Conservation (phyloP, 2,329 filamentous ascomycete genomes). For the Rhexocercosporidium sp. region DNA sequence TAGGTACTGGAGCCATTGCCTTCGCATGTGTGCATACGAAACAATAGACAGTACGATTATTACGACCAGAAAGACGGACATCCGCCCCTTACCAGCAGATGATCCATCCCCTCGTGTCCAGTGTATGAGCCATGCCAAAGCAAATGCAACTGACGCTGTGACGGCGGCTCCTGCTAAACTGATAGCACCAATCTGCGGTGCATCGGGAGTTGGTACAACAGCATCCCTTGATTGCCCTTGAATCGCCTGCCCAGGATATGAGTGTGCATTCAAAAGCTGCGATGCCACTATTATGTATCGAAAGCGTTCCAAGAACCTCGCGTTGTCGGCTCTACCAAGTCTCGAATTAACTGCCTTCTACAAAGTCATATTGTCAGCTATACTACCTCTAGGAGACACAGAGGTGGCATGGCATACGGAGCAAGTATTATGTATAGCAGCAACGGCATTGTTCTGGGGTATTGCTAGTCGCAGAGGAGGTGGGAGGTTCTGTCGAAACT, state of each 20-base stretch:
- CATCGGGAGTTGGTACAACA: constrained; percentile 25
- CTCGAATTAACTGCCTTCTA: constrained; percentile 74
- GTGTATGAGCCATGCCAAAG: constrained; percentile 65
- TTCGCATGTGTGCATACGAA: constrained; percentile 74
- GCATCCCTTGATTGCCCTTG: constrained; percentile 34
- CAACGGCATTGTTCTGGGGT: constrained; percentile 47
- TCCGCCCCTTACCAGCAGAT: constrained; percentile 61
- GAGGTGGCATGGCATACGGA: constrained; percentile 50
- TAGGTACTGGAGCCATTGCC: constrained; percentile 82
- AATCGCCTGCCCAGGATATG: constrained; percentile 51
- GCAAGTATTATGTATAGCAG: constrained; percentile 54
- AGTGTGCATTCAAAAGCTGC: constrained; percentile 78
- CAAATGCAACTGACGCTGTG: constrained; percentile 66
- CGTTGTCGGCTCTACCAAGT: constrained; percentile 78
- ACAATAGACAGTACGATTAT: constrained; percentile 57
- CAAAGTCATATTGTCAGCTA: constrained; percentile 32
- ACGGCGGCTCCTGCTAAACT: constrained; percentile 69
- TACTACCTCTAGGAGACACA: constrained; percentile 14
- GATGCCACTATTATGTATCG: constrained; percentile 93
- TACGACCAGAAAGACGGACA: constrained; percentile 52
- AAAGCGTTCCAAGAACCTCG: constrained; percentile 88
- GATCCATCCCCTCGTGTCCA: constrained; percentile 65
- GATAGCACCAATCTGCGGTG: constrained; percentile 48
- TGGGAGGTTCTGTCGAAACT: constrained; percentile 56
- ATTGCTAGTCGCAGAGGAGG: constrained; percentile 51